Percentiles rank a stretch among this genome's conserved stretches.
Evolutionary conservation across 495 filamentous ascomycete genomes (phyloP).

Genomic region (Penicillium egyptiacum): DNA sequence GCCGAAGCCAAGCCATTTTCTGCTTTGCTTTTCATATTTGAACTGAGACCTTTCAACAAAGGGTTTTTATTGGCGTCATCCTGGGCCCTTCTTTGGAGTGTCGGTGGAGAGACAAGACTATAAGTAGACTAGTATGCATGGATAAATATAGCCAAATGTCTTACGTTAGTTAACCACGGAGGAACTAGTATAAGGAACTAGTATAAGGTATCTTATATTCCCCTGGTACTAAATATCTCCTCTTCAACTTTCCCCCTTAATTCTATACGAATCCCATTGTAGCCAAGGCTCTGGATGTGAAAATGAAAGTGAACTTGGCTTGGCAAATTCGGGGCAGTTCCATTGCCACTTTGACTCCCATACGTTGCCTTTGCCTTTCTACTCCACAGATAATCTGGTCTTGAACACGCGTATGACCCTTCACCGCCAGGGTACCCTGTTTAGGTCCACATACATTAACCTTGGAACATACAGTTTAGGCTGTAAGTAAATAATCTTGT

Average conservation of each 20-base stretch:
- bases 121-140: slow-evolving; percentile 6
- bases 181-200: background rate
- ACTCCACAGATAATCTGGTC: background rate
- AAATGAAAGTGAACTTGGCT: background rate
- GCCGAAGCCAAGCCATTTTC: background rate
- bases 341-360: background rate
- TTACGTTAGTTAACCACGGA: background rate
- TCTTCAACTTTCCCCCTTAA: background rate
- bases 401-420: background rate
- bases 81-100: slow-evolving; percentile 6
- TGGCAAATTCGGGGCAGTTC: background rate
- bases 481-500: background rate
- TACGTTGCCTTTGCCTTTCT: background rate
- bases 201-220: background rate
- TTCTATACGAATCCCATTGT: background rate
- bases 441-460: background rate
- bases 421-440: background rate
- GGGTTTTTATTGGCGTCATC: too few relatives aligned
- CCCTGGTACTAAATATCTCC: background rate
- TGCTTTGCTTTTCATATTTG: background rate
- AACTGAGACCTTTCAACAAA: too few relatives aligned
- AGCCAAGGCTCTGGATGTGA: too few relatives aligned
- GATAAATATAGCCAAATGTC: background rate
- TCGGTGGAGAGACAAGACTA: slow-evolving; percentile 17
- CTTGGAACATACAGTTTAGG: background rate